Conservation (phyloP, 2,329 filamentous ascomycete genomes). For the Ceratocystis ficicola region DNA sequence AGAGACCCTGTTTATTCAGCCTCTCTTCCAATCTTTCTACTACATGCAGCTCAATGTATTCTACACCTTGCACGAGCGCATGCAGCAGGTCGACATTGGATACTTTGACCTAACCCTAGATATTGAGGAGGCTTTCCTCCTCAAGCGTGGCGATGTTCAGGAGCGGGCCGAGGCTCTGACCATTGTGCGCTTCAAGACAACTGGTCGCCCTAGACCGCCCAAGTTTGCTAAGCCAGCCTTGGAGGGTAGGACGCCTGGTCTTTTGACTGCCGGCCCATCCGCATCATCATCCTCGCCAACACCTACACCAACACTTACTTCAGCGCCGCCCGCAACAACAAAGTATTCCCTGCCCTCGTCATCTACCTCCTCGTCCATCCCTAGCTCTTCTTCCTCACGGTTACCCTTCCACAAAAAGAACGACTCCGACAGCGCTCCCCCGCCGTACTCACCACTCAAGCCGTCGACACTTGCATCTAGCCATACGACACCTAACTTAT, state of each 20-base stretch:
- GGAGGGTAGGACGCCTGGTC: conserved; percentile 36
- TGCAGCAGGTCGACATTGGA: conserved; percentile 93
- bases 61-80: conserved; percentile 94
- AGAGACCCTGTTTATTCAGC: conserved; percentile 89
- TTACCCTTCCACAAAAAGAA: conserved; percentile 28
- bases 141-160: conserved; percentile 79
- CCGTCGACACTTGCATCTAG: conserved; percentile 17
- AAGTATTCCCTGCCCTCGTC: conserved; percentile 26
- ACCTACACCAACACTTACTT: conserved; percentile 22
- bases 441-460: conserved; percentile 51
- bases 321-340: conserved; percentile 23
- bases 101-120: conserved; percentile 91
- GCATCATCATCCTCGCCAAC: conserved; percentile 9
- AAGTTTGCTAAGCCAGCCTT: conserved; percentile 48
- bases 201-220: conserved; percentile 52
- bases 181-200: conserved; percentile 86
- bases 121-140: conserved; percentile 79
- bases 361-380: conserved; percentile 23
- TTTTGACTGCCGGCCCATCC: conserved; percentile 41
- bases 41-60: conserved; percentile 99
- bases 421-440: conserved; percentile 45
- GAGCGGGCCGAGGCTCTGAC: conserved; percentile 70
- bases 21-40: conserved; percentile 97
- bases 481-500: conserved; percentile 32
- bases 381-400: conserved; percentile 13